Base-by-base conservation (phyloP, 75 land plant genomes). In the Pinus albicaulis region DNA sequence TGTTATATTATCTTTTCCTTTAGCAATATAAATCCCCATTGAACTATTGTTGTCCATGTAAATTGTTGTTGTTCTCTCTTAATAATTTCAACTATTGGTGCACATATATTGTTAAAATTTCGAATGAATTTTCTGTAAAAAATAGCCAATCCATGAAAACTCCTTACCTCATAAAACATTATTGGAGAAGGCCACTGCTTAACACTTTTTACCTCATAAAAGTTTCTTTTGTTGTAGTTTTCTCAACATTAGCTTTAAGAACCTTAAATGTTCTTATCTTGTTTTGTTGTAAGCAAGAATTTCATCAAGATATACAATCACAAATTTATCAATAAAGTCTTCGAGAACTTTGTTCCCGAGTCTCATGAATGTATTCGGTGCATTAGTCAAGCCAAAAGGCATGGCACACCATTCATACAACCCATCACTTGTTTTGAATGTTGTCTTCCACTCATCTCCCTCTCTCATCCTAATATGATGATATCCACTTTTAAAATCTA, bases 361-460 rank as follows among this genome's bases (percentile, higher is more conserved):
- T 3, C 74, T 26, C 44, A 53, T 55, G 61, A 78, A 78, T 8
- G 58, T 78, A 34, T 74, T 71, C 0, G 57, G 17, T 12, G 73
- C 74, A 71, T 78, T 70, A 7, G 36, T 70, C 17, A 71, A 25
- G 13, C 76, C 76, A 59, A 74, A 56, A 7, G 64, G 59, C 72
- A 77, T 65, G 23, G 25, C 55, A 15, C 20, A 3, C 17, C 66
- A 77, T 56, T 66, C 26, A 52, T 36, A 77, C 23, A 65, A n/a
- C 1, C 71, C 48, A 20, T 77, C 16, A 13, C 5, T 61, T 10
- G 59, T 76, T 23, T 70, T 17, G 38, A 81, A 80, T 6, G 78
- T 48, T 17, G 61, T 81, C 72, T 76, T 81, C 2, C 74, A 65
- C 38, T 44, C 77, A 65, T 80, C 78, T 19, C 74, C 74, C 53